Conservation (phyloP, 2,329 filamentous ascomycete species). For the Diaporthe velutina region DNA sequence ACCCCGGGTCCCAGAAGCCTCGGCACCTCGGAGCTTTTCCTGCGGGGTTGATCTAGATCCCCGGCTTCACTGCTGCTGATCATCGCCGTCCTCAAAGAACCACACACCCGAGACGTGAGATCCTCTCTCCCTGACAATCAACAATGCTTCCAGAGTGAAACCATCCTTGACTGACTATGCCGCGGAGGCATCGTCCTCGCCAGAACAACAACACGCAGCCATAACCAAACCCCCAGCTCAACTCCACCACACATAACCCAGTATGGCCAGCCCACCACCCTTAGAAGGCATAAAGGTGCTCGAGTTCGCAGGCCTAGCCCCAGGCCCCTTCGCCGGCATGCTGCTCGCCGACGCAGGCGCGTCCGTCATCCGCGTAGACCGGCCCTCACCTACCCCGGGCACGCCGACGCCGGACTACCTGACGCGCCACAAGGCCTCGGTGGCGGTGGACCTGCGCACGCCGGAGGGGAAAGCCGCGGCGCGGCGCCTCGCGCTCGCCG, state of each 20-base stretch:
- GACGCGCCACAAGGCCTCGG: constrained; percentile 83
- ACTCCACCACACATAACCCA: constrained; percentile 18
- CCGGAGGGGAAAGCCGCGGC: constrained; percentile 74
- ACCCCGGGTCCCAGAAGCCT: constrained; percentile 8
- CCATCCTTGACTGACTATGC: neutral
- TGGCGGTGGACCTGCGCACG: constrained; percentile 84
- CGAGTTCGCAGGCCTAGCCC: constrained; percentile 73
- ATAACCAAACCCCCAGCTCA: neutral
- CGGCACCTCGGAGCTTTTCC: constrained; percentile 10
- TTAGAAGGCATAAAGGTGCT: constrained; percentile 68
- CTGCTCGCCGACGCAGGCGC: constrained; percentile 92
- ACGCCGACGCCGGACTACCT: constrained; percentile 76
- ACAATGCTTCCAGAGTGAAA: neutral
- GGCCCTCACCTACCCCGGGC: constrained; percentile 53
- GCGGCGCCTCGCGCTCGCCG: constrained; percentile 69
- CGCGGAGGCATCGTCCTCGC: neutral
- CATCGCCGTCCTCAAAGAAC: neutral
- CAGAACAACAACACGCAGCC: neutral
- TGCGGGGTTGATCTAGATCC: constrained; percentile 15
- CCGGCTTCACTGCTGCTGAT: neutral
- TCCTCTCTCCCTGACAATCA: neutral
- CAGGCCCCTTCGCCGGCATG: constrained; percentile 88
- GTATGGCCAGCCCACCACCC: constrained; percentile 55
- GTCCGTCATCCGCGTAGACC: constrained; percentile 88
- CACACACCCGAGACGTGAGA: too few species aligned